Conservation (phyloP, 345 rosid genomes). For the Angophora floribunda region DNA sequence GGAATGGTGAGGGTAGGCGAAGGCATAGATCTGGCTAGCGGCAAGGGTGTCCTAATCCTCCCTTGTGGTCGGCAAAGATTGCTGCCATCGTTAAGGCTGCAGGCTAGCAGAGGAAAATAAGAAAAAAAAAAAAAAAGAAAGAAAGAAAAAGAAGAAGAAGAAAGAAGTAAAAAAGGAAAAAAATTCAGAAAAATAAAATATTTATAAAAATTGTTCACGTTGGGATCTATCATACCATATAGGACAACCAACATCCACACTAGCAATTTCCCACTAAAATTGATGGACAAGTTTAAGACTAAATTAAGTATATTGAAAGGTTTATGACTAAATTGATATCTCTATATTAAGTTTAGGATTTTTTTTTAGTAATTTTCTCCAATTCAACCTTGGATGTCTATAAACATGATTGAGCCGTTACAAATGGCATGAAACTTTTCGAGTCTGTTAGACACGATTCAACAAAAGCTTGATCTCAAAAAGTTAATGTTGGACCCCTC, state of each 20-base stretch:
- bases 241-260: background rate
- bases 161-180: accelerated
- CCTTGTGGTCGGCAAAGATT: accelerated
- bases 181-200: background rate
- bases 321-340: too few species aligned
- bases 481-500: background rate
- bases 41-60: accelerated
- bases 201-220: too few species aligned
- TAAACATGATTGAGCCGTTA: background rate
- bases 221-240: background rate
- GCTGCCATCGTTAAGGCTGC: background rate
- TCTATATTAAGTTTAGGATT: accelerated
- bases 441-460: background rate
- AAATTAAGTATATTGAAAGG: too few species aligned
- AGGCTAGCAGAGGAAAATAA: background rate
- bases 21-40: background rate
- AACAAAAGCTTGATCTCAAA: background rate
- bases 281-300: background rate
- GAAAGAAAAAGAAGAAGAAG: too few species aligned
- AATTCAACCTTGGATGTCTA: background rate
- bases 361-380: background rate
- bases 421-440: background rate
- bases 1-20: background rate
- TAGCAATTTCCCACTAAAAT: background rate
- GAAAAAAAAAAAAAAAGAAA: accelerated